Percentiles rank a stretch among this genome's conserved stretches.
Conservation (phyloP, 1,284 basidiomycete species). For the Psilocybe mexicana region DNA sequence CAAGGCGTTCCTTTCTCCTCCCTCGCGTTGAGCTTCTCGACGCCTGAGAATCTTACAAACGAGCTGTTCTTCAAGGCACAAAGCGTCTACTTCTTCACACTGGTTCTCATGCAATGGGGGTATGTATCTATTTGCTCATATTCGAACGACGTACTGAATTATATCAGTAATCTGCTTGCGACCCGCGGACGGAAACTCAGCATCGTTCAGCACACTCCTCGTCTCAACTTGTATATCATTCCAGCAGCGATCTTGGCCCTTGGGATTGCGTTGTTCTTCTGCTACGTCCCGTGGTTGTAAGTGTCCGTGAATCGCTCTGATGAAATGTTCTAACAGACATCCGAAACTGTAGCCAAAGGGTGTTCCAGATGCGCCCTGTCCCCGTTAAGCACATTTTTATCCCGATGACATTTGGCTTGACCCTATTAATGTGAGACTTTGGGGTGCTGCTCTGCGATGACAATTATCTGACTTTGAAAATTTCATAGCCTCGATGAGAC, state of each 20-base stretch:
- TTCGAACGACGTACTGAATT: constrained; percentile 38
- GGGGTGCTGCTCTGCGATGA: neutral
- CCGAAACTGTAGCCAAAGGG: constrained; percentile 37
- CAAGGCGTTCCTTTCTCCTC: constrained; percentile 57
- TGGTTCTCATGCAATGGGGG: constrained; percentile 72
- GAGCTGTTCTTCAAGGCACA: constrained; percentile 27
- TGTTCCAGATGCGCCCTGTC: constrained; percentile 55
- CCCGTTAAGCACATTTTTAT: constrained; percentile 43
- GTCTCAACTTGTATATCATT: constrained; percentile 42
- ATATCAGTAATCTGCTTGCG: constrained; percentile 38
- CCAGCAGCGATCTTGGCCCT: constrained; percentile 49
- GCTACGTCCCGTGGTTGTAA: constrained; percentile 50
- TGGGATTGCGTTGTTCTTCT: constrained; percentile 51
- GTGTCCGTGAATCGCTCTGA: constrained; percentile 3
- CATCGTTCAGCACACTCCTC: constrained; percentile 30
- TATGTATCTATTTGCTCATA: constrained; percentile 44
- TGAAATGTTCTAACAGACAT: neutral
- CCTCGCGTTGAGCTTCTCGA: constrained; percentile 26
- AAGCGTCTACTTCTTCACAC: constrained; percentile 51
- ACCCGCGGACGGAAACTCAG: constrained; percentile 25
- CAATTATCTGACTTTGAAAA: constrained; percentile 19
- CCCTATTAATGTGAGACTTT: constrained; percentile 26
- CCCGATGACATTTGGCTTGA: constrained; percentile 30
- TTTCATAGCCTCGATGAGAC: constrained; percentile 30
- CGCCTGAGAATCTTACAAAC: constrained; percentile 16